Conservation (phyloP, 2,329 filamentous ascomycete species). For the Fusarium setosum region DNA sequence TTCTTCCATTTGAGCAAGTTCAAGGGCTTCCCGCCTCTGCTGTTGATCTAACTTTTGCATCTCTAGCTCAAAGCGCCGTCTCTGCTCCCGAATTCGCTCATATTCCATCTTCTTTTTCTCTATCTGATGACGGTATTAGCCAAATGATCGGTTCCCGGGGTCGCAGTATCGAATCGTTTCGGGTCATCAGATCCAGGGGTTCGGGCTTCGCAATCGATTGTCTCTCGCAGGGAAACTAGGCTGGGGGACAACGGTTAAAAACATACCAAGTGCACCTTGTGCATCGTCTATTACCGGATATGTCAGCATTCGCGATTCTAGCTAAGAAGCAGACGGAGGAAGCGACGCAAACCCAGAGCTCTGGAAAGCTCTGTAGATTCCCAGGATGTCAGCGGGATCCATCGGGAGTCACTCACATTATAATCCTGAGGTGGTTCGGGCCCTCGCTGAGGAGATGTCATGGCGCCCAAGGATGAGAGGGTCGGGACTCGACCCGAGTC, state of each 20-base stretch:
- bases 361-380: background rate
- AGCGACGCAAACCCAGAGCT: slow-evolving; percentile 24
- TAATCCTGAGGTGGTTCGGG: slow-evolving; percentile 63
- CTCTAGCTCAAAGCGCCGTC: slow-evolving; percentile 89
- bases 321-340: background rate
- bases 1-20: slow-evolving; percentile 86
- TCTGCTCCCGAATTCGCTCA: slow-evolving; percentile 89
- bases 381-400: background rate
- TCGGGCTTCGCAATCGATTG: background rate
- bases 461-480: slow-evolving; percentile 61
- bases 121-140: slow-evolving; percentile 70
- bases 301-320: slow-evolving; percentile 35
- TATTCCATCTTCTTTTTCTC: slow-evolving; percentile 95
- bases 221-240: background rate
- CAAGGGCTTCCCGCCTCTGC: slow-evolving; percentile 83
- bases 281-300: slow-evolving; percentile 63
- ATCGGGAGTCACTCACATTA: slow-evolving; percentile 48
- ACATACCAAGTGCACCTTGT: slow-evolving; percentile 83
- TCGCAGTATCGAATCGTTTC: background rate
- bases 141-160: background rate
- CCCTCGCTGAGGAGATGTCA: slow-evolving; percentile 64
- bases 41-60: slow-evolving; percentile 91
- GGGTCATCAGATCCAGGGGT: slow-evolving; percentile 4
- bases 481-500: slow-evolving; percentile 87
- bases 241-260: slow-evolving; percentile 4